These are phyloP conservation scores for Adansonia rubrostipa DNA, from an alignment of 441 rosid species.

Conservation along the genomic window DNA sequence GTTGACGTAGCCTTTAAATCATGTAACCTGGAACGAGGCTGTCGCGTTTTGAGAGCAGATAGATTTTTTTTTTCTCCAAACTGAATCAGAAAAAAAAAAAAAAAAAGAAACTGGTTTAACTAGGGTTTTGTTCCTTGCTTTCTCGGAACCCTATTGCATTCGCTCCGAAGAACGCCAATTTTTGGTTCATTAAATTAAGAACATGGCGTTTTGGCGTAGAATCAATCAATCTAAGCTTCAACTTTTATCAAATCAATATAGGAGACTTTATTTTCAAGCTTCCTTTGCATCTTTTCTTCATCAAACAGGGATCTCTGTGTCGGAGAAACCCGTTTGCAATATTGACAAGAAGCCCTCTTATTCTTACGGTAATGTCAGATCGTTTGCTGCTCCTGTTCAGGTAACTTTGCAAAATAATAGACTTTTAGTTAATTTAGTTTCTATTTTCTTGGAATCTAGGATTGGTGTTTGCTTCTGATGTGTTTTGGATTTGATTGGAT, in stretches of 20 bases:
- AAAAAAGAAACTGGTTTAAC: not conserved
- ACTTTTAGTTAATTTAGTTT: not conserved
- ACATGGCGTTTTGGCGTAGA: conserved; percentile 59
- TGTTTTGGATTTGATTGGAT: conserved; percentile 10
- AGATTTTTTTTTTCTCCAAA: not conserved
- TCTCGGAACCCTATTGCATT: not conserved
- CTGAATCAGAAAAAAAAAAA: not conserved
- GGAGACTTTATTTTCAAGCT: conserved; percentile 38
- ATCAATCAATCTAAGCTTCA: conserved; percentile 54
- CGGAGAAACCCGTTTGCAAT: conserved; percentile 37
- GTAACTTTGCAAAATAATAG: conserved; percentile 28
- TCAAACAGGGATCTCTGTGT: conserved; percentile 29
- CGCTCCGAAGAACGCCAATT: conserved; percentile 12
- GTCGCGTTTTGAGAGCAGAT: not conserved
- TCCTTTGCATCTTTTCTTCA: conserved; percentile 29
- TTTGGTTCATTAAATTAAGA: not conserved
- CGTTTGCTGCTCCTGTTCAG: conserved; percentile 55
- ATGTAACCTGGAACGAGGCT: not conserved
- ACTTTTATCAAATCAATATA: conserved; percentile 43
- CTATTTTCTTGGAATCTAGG: not conserved
- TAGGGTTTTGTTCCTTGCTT: conserved; percentile 20
- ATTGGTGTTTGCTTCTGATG: not conserved
- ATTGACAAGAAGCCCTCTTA: conserved; percentile 29
- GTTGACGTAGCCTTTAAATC: not conserved
- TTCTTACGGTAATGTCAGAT: conserved; percentile 47